Evolutionary conservation across 1,284 basidiomycete species (phyloP).

Genomic region (Rhodotorula sp.): DNA sequence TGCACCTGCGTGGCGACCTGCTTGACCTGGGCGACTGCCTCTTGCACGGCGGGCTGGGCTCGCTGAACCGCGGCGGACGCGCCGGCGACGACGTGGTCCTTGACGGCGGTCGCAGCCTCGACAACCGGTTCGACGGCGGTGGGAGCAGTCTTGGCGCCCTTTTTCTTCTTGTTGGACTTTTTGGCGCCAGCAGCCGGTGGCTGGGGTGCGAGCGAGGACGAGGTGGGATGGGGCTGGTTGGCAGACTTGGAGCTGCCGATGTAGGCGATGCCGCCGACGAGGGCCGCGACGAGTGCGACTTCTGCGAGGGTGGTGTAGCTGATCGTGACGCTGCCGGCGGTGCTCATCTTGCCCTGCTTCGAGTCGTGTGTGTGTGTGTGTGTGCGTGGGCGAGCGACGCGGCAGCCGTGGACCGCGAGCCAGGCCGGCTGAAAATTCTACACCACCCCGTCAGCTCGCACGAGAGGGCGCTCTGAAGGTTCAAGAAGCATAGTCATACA

Average conservation of each 20-base stretch:
- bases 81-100: conserved; percentile 3
- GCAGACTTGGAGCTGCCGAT: conserved; percentile 6
- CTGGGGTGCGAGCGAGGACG: neutral
- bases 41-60: conserved; percentile 1
- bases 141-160: neutral
- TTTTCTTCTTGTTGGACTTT: conserved; percentile 28
- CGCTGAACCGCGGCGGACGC: neutral
- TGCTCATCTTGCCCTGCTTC: conserved; percentile 2
- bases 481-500: no score
- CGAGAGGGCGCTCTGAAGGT: no score
- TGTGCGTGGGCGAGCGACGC: neutral
- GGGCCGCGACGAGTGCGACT: conserved; percentile 20
- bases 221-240: neutral
- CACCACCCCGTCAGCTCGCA: no score
- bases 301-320: conserved; percentile 26
- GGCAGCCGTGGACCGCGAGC: neutral
- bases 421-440: no score
- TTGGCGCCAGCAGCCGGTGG: neutral
- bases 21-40: neutral
- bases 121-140: neutral
- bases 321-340: conserved; percentile 21
- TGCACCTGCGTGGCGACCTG: neutral
- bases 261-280: conserved; percentile 25
- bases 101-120: conserved; percentile 8
- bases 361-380: neutral